Base-by-base conservation (phyloP, 225 moss, liverwort and hornwort genomes). In the Anthoceros angustus region DNA sequence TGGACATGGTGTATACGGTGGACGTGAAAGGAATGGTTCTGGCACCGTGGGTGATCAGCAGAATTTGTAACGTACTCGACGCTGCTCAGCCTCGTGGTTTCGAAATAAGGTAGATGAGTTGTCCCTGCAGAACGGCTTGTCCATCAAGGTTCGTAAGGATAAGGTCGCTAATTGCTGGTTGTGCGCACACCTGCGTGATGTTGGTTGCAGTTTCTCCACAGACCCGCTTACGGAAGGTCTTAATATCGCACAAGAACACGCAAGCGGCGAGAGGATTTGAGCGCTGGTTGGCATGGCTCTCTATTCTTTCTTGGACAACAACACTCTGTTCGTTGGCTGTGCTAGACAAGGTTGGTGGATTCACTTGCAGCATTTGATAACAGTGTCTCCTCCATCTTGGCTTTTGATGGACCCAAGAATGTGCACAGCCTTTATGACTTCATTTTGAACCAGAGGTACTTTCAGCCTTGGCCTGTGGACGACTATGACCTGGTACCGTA, bases 391-490 rank as follows among this genome's bases (percentile, higher is more conserved):
- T 92, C 98, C 62, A 78, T 92, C 77, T 64, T 98, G 43, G 82
- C 85, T 62, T 80, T 98, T 69, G 80, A 87, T 68, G 88, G 77
- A 11, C 69, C 38, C 42, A 66, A 77, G 20, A 78, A 82, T 71
- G 82, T 92, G 42, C 98, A 98, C 73, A 85, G 82, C 41, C 69
- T 98, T 42, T 98, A 85, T 69, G 98, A 92, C 73, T 89, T 98
- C 72, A 88, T 98, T 65, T 78, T 98, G 3, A 98, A 98, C 69
- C 82, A 92, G 74, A 88, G 90, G 90, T 90, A 66, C 41, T 48
- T 41, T 2, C 42, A 40, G 41, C 41, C 16, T 49, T 42, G 40
- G 24, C 5, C 39, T 61, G 16, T 55, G 21, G 23, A 62, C 61
- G 21, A 62, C 43, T 24, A 14, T 62, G 66, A 63, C 5, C 12